These are phyloP conservation scores for Chaetothyriales sp. DNA, from an alignment of 2,329 filamentous ascomycete species.

Conservation along the genomic window DNA sequence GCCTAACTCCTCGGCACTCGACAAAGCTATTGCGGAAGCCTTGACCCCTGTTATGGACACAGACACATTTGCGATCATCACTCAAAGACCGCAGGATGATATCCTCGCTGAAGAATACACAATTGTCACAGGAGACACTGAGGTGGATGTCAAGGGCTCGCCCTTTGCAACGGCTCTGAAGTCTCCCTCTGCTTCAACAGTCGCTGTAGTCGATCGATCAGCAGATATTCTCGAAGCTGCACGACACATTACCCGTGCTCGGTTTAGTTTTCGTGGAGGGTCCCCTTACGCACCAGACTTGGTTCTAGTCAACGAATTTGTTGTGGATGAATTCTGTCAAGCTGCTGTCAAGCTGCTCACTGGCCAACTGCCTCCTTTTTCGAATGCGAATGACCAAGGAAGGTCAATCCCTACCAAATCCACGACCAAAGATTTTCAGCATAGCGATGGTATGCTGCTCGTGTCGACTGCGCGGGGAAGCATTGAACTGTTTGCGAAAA, in stretches of 20 bases:
- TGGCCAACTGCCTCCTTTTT: conserved; percentile 3
- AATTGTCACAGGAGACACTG: conserved; percentile 16
- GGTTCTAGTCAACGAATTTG: conserved; percentile 52
- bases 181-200: not conserved
- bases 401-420: too few species aligned
- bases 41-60: conserved; percentile 31
- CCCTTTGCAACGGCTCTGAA: not conserved
- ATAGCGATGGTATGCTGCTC: conserved; percentile 7
- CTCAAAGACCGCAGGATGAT: conserved; percentile 20
- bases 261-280: conserved; percentile 41
- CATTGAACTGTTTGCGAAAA: conserved; percentile 20
- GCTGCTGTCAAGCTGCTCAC: conserved; percentile 26
- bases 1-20: not conserved
- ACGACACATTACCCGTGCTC: conserved; percentile 37
- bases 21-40: conserved; percentile 15
- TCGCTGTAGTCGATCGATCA: conserved; percentile 49
- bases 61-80: conserved; percentile 36
- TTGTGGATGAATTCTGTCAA: conserved; percentile 41
- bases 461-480: conserved; percentile 22
- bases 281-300: conserved; percentile 51
- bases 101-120: conserved; percentile 9
- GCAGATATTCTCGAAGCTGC: conserved; percentile 43
- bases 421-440: conserved; percentile 23
- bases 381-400: conserved; percentile 16
- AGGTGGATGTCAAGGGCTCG: not conserved